Evolutionary conservation across 208 protist species (phyloP).

Genomic region (Wallacemonas sp.): DNA sequence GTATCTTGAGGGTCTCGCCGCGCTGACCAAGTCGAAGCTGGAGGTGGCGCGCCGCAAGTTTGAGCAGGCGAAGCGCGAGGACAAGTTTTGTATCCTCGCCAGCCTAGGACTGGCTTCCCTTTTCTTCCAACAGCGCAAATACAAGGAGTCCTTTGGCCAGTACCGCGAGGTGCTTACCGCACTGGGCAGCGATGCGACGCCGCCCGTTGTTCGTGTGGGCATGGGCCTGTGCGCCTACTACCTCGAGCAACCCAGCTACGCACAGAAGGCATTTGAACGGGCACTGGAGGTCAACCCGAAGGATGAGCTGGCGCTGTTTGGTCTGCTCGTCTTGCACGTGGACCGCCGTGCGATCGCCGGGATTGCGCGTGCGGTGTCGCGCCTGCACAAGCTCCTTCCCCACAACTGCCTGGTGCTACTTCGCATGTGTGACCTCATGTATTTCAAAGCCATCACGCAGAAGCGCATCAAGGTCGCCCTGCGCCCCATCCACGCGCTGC

Average conservation of each 20-base stretch:
- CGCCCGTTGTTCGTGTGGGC: constrained; percentile 76
- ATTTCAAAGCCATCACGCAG: constrained; percentile 58
- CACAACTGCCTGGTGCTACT: constrained; percentile 75
- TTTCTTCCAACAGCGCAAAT: constrained; percentile 55
- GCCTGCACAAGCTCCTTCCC: constrained; percentile 52
- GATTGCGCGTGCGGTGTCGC: constrained; percentile 47
- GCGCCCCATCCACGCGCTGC: constrained; percentile 37
- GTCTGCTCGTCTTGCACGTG: constrained; percentile 70
- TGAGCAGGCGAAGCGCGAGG: constrained; percentile 46
- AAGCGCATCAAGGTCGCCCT: constrained; percentile 33
- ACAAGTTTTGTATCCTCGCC: constrained; percentile 55
- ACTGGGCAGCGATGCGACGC: constrained; percentile 53
- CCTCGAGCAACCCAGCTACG: constrained; percentile 39
- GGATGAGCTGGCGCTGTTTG: constrained; percentile 76
- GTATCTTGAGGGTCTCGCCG: constrained; percentile 76
- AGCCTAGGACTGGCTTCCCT: constrained; percentile 71
- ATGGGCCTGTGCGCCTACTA: constrained; percentile 82
- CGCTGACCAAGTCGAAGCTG: constrained; percentile 55
- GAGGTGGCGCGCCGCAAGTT: constrained; percentile 63
- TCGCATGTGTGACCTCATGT: constrained; percentile 77
- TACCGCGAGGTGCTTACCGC: constrained; percentile 66
- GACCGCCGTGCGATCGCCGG: constrained; percentile 56
- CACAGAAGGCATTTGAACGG: constrained; percentile 61
- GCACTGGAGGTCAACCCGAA: constrained; percentile 60
- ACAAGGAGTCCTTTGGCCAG: constrained; percentile 70